Base-by-base conservation (phyloP, 2,329 filamentous ascomycete genomes). In the Trichoderma pleuroti region DNA sequence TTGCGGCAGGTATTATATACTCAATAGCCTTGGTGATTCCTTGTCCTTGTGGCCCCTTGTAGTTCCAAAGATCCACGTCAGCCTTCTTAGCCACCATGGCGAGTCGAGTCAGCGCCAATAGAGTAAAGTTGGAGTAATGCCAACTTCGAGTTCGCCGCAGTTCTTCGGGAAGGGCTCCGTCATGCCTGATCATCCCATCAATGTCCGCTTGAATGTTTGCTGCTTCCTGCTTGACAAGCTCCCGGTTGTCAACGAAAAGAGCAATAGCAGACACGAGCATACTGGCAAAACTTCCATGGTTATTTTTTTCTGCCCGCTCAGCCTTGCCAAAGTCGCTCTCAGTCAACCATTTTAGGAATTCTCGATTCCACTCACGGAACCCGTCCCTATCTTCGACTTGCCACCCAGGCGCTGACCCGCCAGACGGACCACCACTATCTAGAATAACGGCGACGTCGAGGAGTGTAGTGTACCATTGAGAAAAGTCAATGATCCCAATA, bases 401-500 rank as follows among this genome's bases (percentile, higher is more conserved):
- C 68, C 68, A 70, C 3, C 68, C 62, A 28, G 68, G 49, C 12
- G 61, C 68, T 36, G 49, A 28, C 12, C 26, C 34, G 34, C 68
- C 62, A 26, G 60, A 66, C 21, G 26, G 16, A 34, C 46, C 36
- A 21, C 68, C 68, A 5, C 24, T 66, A n/a, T 65, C 52, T 18
- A 70, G n/a, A 39, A 70, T 56, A 26, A 59, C 52, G 49, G 26
- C 61, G 34, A 59, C 52, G 26, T 70, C 68, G 12, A 70, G 61
- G 11, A 66, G 61, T 8, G 46, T 70, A 28, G 61, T 66, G 36
- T 70, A 60, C 60, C 60, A 65, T 42, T 70, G 68, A 24, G 68
- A 56, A 56, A 70, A 59, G 49, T 70, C 68, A 21, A 70, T 70
- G 18, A 70, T 70, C 0, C 68, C 68, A 32, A 70, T 70, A 52